phyloP scores from a whole-genome alignment of 179 eudicot genomes.

The Silene noctiflora region DNA sequence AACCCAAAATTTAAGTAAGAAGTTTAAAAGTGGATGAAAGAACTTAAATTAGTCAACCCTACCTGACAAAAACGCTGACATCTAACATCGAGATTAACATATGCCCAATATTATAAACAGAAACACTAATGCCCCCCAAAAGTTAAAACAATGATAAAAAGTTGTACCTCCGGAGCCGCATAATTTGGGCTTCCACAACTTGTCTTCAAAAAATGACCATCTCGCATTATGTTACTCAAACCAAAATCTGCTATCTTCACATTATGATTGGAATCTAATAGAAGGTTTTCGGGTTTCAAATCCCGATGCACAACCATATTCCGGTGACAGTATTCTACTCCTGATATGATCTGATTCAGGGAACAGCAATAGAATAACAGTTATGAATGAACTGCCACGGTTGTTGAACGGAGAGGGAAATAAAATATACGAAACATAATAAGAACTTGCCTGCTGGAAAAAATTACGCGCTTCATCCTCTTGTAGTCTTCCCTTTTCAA shows the following conservation, averaged over 20 bases:
- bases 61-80: too few species aligned
- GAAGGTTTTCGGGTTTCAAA: constrained; percentile 92
- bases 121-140: neutral
- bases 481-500: constrained; percentile 90
- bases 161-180: constrained; percentile 91
- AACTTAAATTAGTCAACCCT: too few species aligned
- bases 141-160: neutral
- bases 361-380: constrained; percentile 4
- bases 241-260: constrained; percentile 98
- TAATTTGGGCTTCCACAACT: constrained; percentile 99
- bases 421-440: neutral
- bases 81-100: too few species aligned
- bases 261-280: constrained; percentile 78
- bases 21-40: too few species aligned
- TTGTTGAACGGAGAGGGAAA: neutral
- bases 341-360: constrained; percentile 76
- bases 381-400: neutral
- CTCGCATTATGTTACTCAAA: constrained; percentile 92
- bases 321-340: constrained; percentile 95
- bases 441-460: constrained; percentile 73
- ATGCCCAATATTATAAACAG: neutral
- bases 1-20: too few species aligned
- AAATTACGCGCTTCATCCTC: constrained; percentile 92
- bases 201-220: constrained; percentile 93
- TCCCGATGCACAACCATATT: constrained; percentile 98